phyloP scores from a whole-genome alignment of 257 asterid species.

The Echites panduratus region DNA sequence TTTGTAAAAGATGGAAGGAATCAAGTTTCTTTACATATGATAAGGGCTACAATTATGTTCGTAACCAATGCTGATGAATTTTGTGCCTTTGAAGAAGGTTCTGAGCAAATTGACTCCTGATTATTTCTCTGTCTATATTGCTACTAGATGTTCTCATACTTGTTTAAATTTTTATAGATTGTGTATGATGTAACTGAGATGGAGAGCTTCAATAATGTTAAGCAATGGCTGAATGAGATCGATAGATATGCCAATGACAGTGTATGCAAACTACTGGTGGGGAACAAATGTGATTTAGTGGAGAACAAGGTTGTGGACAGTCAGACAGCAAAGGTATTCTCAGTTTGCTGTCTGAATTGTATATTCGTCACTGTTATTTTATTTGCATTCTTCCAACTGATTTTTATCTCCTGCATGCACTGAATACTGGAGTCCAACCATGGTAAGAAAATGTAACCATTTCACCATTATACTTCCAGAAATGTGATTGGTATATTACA shows the following conservation, averaged over 20 bases:
- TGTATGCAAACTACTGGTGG: conserved; percentile 98
- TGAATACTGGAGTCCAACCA: not conserved
- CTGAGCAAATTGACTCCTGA: not conserved
- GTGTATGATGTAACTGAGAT: conserved; percentile 93
- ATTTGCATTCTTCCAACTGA: not conserved
- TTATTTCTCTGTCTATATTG: not conserved
- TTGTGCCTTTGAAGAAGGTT: not conserved
- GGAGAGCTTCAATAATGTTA: conserved; percentile 98
- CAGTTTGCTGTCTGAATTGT: not conserved
- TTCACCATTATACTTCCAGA: not conserved
- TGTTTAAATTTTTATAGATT: conserved; percentile 41
- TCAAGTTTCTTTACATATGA: not conserved
- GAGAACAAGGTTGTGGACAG: conserved; percentile 87
- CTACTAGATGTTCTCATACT: conserved; percentile 16
- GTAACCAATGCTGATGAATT: not conserved
- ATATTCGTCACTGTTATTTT: not conserved
- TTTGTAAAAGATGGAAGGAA: not conserved
- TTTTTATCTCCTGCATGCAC: not conserved
- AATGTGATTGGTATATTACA: not conserved
- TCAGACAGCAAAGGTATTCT: conserved; percentile 67
- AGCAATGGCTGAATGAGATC: conserved; percentile 94
- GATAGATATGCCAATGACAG: conserved; percentile 92
- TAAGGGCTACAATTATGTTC: not conserved
- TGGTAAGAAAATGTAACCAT: not conserved
- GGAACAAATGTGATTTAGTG: conserved; percentile 92